A percentile compares a stretch with the other conserved stretches of the same genome.
phyloP scores from a whole-genome alignment of 2,329 filamentous ascomycete genomes.

The Fonsecaea erecta region DNA sequence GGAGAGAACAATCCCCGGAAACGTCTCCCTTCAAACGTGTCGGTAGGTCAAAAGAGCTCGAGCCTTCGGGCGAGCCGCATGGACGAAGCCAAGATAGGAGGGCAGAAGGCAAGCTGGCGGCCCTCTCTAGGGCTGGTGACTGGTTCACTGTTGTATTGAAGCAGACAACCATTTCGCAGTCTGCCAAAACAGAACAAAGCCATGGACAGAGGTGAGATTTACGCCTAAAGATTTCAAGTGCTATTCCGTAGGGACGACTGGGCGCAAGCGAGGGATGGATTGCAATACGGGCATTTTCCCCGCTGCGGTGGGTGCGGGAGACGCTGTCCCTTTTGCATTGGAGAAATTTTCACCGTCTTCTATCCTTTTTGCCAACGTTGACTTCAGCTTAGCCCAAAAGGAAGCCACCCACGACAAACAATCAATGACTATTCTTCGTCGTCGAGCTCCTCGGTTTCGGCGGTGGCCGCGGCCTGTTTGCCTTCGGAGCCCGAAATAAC shows the following conservation, averaged over 20 bases:
- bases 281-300: not conserved
- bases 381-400: constrained; percentile 8
- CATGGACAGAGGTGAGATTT: not conserved
- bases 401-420: constrained; percentile 5
- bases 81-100: not conserved
- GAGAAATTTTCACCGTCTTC: constrained; percentile 15
- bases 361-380: constrained; percentile 17
- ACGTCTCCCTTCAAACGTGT: not conserved
- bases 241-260: not conserved
- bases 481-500: constrained; percentile 28
- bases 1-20: not conserved
- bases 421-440: constrained; percentile 31
- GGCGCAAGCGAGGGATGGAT: not conserved
- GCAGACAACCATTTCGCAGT: not conserved
- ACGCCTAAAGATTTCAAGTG: not conserved
- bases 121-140: not conserved
- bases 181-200: not conserved
- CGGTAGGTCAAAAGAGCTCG: not conserved
- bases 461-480: constrained; percentile 29
- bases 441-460: constrained; percentile 32
- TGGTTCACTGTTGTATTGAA: not conserved
- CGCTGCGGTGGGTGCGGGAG: not conserved
- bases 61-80: not conserved
- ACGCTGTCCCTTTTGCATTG: not conserved
- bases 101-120: not conserved